Evolutionary conservation across 2,329 filamentous ascomycete genomes (phyloP).

Genomic region (Zymoseptoria tritici): DNA sequence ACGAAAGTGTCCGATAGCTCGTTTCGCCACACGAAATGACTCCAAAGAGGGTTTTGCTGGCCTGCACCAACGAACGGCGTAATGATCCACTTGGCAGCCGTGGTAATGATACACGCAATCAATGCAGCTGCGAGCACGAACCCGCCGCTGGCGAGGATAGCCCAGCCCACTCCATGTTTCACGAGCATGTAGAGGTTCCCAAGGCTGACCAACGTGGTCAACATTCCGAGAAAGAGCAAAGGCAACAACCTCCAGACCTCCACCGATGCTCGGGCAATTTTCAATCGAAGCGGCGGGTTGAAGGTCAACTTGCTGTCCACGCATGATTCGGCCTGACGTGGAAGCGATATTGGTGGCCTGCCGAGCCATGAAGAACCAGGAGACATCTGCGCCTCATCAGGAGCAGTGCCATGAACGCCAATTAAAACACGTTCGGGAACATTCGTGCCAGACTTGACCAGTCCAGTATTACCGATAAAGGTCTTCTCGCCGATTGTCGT

Average conservation of each 20-base stretch:
- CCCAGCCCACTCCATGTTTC: conserved; percentile 1
- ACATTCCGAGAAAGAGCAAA: conserved; percentile 1
- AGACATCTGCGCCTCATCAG: neutral
- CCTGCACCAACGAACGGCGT: conserved; percentile 3
- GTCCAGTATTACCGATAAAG: conserved; percentile 4
- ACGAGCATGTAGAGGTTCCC: conserved; percentile 1
- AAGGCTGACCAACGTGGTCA: conserved; percentile 1
- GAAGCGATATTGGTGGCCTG: conserved; percentile 4
- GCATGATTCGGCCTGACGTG: conserved; percentile 3
- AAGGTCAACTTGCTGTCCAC: conserved; percentile 3
- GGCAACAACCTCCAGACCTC: conserved; percentile 1
- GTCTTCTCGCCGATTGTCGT: conserved; percentile 2
- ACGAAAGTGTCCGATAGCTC: conserved; percentile 5
- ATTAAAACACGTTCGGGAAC: conserved; percentile 3
- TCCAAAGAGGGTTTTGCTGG: conserved; percentile 4
- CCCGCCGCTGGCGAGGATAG: conserved; percentile 1
- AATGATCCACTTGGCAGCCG: conserved; percentile 5
- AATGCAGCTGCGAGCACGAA: neutral
- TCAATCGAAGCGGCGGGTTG: neutral
- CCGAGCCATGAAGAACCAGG: conserved; percentile 5
- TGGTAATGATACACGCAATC: conserved; percentile 1
- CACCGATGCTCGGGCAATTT: conserved; percentile 1
- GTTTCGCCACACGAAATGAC: conserved; percentile 6
- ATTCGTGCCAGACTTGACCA: conserved; percentile 1
- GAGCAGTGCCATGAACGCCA: conserved; percentile 4